Base-by-base conservation (phyloP, 2,329 filamentous ascomycete genomes). In the Aspergillus sp. region DNA sequence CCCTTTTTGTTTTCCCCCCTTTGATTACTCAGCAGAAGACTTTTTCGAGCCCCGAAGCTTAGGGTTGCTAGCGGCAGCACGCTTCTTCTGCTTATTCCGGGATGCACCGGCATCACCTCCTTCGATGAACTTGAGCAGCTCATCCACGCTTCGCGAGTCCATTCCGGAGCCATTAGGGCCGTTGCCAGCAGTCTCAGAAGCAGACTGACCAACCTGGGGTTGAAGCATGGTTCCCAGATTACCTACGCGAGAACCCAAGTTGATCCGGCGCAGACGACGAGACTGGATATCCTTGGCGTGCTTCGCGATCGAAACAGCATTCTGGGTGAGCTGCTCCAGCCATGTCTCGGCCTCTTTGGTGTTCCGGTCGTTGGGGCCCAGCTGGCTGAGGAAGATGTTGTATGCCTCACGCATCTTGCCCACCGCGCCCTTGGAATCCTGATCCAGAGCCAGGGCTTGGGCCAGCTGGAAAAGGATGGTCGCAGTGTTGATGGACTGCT, bases 301-400 rank as follows among this genome's bases (percentile, higher is more conserved):
- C 74, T 94, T 96, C 43, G 90, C 91, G 56, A 97, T 89, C 32
- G 82, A 86, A 36, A 98, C 93, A 40, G 93, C 93, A 60, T 94
- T 96, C 68, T 94, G 87, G 0, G 91, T 97, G 49, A 98, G 80
- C 69, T 95, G 90, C 69, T 95, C 88, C 27, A 97, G 80, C 93
- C 93, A 98, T 62, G 81, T 87, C 73, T 95, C 90, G 2, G 93
- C 91, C 67, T 98, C 93, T 74, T 95, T 96, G 52, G 93, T 98
- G 74, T 98, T 97, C 69, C 90, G 88, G 68, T 97, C 90, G 35
- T 94, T 83, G 1, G 89, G 75, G 29, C 93, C 93, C 4, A 98
- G 83, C 61, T 93, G 82, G 48, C 76, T 74, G 53, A 90, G 81
- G 82, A 98, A 98, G 65, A 96, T 94, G 70, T 86, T 95, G 75